phyloP scores from a whole-genome alignment of 768 basidiomycete genomes.

The Mycena haematopus region DNA sequence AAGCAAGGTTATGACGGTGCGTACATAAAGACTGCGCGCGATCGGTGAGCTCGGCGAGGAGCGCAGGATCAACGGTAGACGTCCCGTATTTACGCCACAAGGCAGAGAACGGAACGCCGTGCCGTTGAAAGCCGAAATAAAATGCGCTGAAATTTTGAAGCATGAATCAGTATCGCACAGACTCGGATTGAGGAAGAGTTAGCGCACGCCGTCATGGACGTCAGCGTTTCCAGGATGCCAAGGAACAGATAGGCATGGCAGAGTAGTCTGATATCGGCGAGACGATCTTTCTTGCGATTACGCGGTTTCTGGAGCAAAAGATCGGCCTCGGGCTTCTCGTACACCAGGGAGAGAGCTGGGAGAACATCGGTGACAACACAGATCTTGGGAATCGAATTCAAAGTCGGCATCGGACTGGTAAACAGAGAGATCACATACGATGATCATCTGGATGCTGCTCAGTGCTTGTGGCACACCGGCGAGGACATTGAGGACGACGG shows the following conservation, averaged over 20 bases:
- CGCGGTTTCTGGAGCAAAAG: constrained; percentile 61
- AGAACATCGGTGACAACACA: constrained; percentile 65
- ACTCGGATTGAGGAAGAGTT: not conserved
- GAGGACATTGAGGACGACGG: constrained; percentile 57
- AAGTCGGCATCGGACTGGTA: not conserved
- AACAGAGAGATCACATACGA: constrained; percentile 40
- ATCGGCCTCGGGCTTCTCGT: constrained; percentile 67
- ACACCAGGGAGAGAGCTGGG: constrained; percentile 59
- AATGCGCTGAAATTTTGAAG: constrained; percentile 40
- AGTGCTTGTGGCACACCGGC: constrained; percentile 44
- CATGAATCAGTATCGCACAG: not conserved
- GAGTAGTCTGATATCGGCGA: constrained; percentile 59
- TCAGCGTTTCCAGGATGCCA: constrained; percentile 53
- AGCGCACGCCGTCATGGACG: constrained; percentile 54
- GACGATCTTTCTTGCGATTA: constrained; percentile 59
- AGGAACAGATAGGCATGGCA: constrained; percentile 65
- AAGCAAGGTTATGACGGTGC: not conserved
- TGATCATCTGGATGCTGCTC: constrained; percentile 47
- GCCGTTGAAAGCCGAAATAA: constrained; percentile 49
- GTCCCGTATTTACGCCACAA: constrained; percentile 54
- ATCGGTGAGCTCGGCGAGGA: constrained; percentile 46
- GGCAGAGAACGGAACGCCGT: constrained; percentile 54
- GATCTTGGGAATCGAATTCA: constrained; percentile 48
- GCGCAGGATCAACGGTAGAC: constrained; percentile 39
- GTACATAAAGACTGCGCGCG: constrained; percentile 56